Percentiles rank a stretch among this genome's conserved stretches.
These are phyloP conservation scores for Anthracocystis setariae DNA, from an alignment of 1,284 basidiomycete genomes.

Conservation along the genomic window DNA sequence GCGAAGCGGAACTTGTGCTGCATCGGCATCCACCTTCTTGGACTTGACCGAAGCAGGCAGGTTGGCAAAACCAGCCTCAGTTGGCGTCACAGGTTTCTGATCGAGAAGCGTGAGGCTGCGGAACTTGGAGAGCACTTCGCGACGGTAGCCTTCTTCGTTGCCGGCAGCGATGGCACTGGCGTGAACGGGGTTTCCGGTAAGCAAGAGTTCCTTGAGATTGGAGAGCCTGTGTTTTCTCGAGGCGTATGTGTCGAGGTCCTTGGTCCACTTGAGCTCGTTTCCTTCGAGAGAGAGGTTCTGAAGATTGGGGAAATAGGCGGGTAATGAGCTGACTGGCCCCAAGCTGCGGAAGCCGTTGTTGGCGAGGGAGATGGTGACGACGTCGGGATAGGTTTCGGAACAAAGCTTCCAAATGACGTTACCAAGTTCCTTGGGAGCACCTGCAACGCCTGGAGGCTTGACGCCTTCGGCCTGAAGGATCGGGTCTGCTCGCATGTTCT, in stretches of 20 bases:
- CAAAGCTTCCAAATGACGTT: slow-evolving; percentile 87
- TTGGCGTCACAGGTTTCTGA: slow-evolving; percentile 76
- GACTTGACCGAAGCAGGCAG: slow-evolving; percentile 71
- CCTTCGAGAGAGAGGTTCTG: slow-evolving; percentile 79
- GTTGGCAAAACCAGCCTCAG: slow-evolving; percentile 77
- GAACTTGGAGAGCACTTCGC: slow-evolving; percentile 50
- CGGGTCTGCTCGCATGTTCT: slow-evolving; percentile 78
- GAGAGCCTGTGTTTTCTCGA: slow-evolving; percentile 41
- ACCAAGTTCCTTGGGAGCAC: slow-evolving; percentile 74
- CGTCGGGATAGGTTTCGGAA: slow-evolving; percentile 78
- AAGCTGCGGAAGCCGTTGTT: slow-evolving; percentile 55
- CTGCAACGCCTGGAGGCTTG: slow-evolving; percentile 75
- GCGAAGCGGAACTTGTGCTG: slow-evolving; percentile 64
- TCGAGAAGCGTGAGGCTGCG: slow-evolving; percentile 68
- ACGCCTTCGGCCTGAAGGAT: slow-evolving; percentile 76
- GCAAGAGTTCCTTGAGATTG: slow-evolving; percentile 74
- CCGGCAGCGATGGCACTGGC: slow-evolving; percentile 75
- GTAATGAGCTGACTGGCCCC: slow-evolving; percentile 46
- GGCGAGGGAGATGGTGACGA: slow-evolving; percentile 55
- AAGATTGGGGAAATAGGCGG: slow-evolving; percentile 71
- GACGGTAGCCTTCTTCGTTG: slow-evolving; percentile 72
- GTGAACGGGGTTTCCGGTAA: slow-evolving; percentile 82
- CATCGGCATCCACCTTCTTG: slow-evolving; percentile 51
- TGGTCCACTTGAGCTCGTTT: slow-evolving; percentile 66
- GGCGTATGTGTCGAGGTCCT: slow-evolving; percentile 57